These are phyloP conservation scores for Arachis hypogaea DNA, from an alignment of 306 rosid genomes.

Conservation along the genomic window DNA sequence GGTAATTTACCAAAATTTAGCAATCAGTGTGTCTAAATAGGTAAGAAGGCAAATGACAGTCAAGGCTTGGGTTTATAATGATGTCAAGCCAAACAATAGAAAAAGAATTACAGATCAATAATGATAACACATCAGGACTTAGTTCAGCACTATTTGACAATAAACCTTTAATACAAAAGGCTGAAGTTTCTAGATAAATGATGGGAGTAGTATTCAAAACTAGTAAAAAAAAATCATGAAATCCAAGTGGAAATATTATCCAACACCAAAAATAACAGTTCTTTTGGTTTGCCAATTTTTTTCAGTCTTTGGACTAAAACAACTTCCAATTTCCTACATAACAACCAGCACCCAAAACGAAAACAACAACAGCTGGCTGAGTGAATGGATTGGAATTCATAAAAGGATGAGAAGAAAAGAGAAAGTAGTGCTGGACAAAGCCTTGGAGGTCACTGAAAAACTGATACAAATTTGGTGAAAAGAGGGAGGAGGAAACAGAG, in stretches of 20 bases:
- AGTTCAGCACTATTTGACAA: background rate
- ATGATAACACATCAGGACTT: conserved; percentile 22
- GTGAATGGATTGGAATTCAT: conserved; percentile 19
- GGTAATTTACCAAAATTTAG: background rate
- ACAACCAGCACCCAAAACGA: background rate
- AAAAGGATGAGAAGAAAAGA: background rate
- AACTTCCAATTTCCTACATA: conserved; percentile 3
- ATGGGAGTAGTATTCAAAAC: background rate
- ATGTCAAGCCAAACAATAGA: conserved; percentile 22
- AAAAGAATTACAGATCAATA: background rate
- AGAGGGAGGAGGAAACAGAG: background rate
- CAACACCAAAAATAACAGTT: background rate
- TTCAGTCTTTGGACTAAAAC: background rate
- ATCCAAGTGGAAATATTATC: conserved; percentile 20
- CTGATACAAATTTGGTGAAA: background rate
- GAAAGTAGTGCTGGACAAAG: background rate
- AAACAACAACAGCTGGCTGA: conserved; percentile 10
- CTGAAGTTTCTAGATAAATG: background rate
- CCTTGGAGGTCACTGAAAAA: background rate
- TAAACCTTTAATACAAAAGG: background rate
- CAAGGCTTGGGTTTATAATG: conserved; percentile 7
- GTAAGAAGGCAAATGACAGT: conserved; percentile 5
- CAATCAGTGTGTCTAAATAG: conserved; percentile 12
- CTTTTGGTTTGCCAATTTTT: background rate
- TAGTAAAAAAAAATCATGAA: background rate